Base-by-base conservation (phyloP, 768 basidiomycete species). In the Tylopilus plumbeoviolaceoides region DNA sequence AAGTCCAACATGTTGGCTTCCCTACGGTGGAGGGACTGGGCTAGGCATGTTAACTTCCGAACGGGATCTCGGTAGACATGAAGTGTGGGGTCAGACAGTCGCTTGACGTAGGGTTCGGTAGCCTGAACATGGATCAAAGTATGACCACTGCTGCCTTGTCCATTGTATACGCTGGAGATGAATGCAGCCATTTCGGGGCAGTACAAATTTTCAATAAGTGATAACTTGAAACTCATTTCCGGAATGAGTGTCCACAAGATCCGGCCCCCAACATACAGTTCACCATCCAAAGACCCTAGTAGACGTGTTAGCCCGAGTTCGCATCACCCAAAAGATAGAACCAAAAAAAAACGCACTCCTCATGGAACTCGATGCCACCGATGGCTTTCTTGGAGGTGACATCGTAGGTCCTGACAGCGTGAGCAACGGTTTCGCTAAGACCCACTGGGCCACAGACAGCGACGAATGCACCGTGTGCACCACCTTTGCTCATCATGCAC, bases 361-460 rank as follows among this genome's bases (percentile, higher is more conserved):
- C 69, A 44, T 74, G 70, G 43, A 73, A 54, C 53, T 73, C 67
- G 44, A 75, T 63, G 12, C 74, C 73, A 41, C 74, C 73, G 1
- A 72, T 51, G 7, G 61, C 61, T 53, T 59, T 65, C 58, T 68
- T 61, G 28, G 56, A 50, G 23, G 58, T 43, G 0, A 43, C 23
- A 20, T 71, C 62, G 30, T 70, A 60, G 21, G 48, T 47, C 3
- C 68, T 62, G 44, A 77, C 69, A 0, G 67, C 60, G 20, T 43
- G 55, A 9, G 67, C 60, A 15, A 70, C 67, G 31, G 70, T 65
- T 20, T 68, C 63, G 1, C 67, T 61, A 35, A 77, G 69, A 17
- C 65, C 48, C 15, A 45, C 40, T 6, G 76, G 76, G 0, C 75
- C 77, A 40, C 76, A 77, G 40, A 72, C 70, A 21, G 69, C 73